Conservation (phyloP, 805 yeast genomes). For the Starmera dryadoides region DNA sequence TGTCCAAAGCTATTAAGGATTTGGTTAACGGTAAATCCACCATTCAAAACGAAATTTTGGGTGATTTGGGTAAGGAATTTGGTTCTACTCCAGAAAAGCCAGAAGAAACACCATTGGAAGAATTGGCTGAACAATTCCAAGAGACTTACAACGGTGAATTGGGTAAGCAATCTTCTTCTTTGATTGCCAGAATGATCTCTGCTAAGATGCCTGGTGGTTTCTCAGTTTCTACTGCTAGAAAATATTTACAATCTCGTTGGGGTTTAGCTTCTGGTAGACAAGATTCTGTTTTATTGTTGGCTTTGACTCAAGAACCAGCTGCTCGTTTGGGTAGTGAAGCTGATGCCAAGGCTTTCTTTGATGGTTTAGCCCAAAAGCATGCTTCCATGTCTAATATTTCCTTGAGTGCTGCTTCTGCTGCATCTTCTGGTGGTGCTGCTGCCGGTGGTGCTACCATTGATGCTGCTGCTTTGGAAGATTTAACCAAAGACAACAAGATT, state of each 20-base stretch:
- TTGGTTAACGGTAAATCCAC: conserved; percentile 98
- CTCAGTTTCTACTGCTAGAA: conserved; percentile 85
- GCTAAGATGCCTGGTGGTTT: conserved; percentile 99
- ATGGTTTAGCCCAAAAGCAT: conserved; percentile 73
- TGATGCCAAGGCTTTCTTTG: conserved; percentile 89
- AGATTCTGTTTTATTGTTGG: conserved; percentile 77
- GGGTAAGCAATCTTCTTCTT: conserved; percentile 89
- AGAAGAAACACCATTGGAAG: conserved; percentile 94
- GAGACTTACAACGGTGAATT: conserved; percentile 81
- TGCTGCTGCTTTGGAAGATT: conserved; percentile 85
- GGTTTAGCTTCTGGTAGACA: conserved; percentile 94
- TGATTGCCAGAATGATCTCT: conserved; percentile 85
- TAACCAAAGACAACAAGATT: conserved; percentile 40
- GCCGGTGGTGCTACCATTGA: conserved; percentile 87
- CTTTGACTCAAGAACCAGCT: conserved; percentile 87
- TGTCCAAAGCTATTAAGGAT: conserved; percentile 92
- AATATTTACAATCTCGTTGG: conserved; percentile 85
- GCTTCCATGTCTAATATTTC: conserved; percentile 79
- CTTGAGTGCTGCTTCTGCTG: conserved; percentile 58
- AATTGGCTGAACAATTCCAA: conserved; percentile 92
- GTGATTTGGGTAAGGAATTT: conserved; percentile 97
- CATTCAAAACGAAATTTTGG: conserved; percentile 95
- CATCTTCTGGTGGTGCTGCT: conserved; percentile 39
- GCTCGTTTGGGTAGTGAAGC: conserved; percentile 77
- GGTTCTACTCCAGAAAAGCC: conserved; percentile 99